Percentiles rank a stretch among this genome's conserved stretches.
These are phyloP conservation scores for Calendula officinalis DNA, from an alignment of 129 eudicot genomes.

Conservation along the genomic window DNA sequence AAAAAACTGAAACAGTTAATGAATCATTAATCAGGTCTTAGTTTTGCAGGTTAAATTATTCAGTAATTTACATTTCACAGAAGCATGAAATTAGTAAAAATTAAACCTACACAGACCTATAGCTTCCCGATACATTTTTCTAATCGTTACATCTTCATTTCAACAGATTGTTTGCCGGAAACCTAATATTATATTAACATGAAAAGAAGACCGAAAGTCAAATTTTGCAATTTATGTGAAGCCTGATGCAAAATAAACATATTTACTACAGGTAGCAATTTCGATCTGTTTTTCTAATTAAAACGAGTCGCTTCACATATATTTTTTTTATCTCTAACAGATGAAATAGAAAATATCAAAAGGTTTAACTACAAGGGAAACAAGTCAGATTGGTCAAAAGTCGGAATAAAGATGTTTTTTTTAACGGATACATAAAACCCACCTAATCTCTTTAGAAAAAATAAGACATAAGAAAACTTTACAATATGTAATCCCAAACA, in stretches of 20 bases:
- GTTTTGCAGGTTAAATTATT: constrained; percentile 15
- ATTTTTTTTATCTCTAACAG: background rate
- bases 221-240: constrained; percentile 13
- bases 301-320: background rate
- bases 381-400: background rate
- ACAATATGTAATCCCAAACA: too few species aligned
- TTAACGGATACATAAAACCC: background rate
- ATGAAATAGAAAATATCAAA: background rate
- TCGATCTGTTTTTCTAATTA: background rate
- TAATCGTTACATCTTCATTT: constrained; percentile 12
- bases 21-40: background rate
- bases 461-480: too few species aligned
- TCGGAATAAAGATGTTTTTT: background rate
- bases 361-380: constrained; percentile 2
- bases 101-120: constrained; percentile 33
- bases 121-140: constrained; percentile 16
- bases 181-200: constrained; percentile 26
- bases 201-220: constrained; percentile 14
- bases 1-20: constrained; percentile 14
- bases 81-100: background rate
- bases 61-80: constrained; percentile 8
- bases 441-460: background rate
- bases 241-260: background rate
- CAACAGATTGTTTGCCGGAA: constrained; percentile 15
- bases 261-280: too few species aligned